These are phyloP conservation scores for Ophiostoma sp. DNA, from an alignment of 2,329 filamentous ascomycete genomes.

Conservation along the genomic window DNA sequence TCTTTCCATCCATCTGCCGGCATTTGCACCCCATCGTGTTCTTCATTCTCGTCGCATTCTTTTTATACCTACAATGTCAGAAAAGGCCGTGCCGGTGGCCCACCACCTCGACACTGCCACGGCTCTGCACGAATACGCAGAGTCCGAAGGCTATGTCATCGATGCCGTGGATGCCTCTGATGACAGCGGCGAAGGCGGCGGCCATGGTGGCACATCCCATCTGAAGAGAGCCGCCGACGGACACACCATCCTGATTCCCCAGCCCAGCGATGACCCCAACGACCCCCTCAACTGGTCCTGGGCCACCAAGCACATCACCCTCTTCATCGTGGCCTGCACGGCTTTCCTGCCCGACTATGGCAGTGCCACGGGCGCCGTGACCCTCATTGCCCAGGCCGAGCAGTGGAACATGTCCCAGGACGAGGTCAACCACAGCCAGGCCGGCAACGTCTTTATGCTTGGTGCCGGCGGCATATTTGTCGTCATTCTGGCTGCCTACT, in stretches of 20 bases:
- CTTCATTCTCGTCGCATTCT: not conserved
- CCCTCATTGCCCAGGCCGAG: constrained; percentile 41
- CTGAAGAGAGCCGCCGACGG: constrained; percentile 34
- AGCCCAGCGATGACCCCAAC: constrained; percentile 46
- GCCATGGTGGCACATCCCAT: constrained; percentile 30
- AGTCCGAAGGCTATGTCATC: constrained; percentile 38
- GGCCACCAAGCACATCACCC: constrained; percentile 44
- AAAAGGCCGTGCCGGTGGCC: constrained; percentile 9
- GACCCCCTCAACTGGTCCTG: constrained; percentile 52
- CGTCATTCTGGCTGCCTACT: constrained; percentile 40
- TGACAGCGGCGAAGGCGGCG: constrained; percentile 15
- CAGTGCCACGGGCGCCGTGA: constrained; percentile 42
- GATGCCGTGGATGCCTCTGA: constrained; percentile 33
- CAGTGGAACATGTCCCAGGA: constrained; percentile 47
- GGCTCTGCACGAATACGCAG: constrained; percentile 35
- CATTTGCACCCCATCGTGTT: not conserved
- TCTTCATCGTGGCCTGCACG: constrained; percentile 44
- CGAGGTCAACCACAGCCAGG: constrained; percentile 47
- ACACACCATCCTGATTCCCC: constrained; percentile 43
- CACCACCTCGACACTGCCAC: not conserved
- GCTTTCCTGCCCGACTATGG: constrained; percentile 48
- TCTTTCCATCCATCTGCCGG: not conserved
- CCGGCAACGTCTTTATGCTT: constrained; percentile 49
- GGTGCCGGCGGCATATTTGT: constrained; percentile 40
- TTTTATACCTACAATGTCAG: not conserved